These are phyloP conservation scores for Pseudogymnoascus sp. DNA, from an alignment of 2,329 filamentous ascomycete genomes.

Conservation along the genomic window DNA sequence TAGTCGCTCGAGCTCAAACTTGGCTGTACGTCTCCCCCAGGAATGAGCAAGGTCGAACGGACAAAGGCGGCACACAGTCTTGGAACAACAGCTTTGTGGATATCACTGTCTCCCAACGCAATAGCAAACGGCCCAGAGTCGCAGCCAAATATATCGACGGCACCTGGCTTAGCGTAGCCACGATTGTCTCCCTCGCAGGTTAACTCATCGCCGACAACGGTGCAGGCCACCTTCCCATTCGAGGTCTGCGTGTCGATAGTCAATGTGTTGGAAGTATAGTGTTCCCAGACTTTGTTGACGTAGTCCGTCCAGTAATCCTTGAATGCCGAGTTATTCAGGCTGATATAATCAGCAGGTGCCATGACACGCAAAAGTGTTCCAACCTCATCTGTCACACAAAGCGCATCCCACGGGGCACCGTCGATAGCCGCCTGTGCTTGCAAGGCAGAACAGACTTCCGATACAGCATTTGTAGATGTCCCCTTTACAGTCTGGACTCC, in stretches of 20 bases:
- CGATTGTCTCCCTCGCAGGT: neutral
- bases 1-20: constrained; percentile 37
- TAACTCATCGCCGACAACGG: constrained; percentile 28
- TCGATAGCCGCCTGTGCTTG: constrained; percentile 47
- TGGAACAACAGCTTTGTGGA: constrained; percentile 47
- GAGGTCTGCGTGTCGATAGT: constrained; percentile 59
- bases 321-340: constrained; percentile 33
- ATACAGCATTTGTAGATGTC: constrained; percentile 48
- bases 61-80: constrained; percentile 71
- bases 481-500: constrained; percentile 50
- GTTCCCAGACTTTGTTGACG: constrained; percentile 37
- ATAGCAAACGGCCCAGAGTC: constrained; percentile 52
- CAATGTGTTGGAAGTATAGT: constrained; percentile 35
- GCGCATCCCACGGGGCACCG: constrained; percentile 51
- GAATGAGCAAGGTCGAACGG: constrained; percentile 56
- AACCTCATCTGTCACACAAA: constrained; percentile 26
- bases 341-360: constrained; percentile 30
- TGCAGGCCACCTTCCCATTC: constrained; percentile 45
- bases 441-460: constrained; percentile 45
- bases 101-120: neutral
- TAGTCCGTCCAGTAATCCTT: constrained; percentile 38
- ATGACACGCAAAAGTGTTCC: constrained; percentile 32
- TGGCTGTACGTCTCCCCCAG: constrained; percentile 40
- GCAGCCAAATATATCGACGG: constrained; percentile 44
- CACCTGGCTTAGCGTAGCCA: constrained; percentile 47